Percentiles rank a stretch among this genome's conserved stretches.
Conservation (phyloP, 768 basidiomycete genomes). For the Boletus vermiculosoides region DNA sequence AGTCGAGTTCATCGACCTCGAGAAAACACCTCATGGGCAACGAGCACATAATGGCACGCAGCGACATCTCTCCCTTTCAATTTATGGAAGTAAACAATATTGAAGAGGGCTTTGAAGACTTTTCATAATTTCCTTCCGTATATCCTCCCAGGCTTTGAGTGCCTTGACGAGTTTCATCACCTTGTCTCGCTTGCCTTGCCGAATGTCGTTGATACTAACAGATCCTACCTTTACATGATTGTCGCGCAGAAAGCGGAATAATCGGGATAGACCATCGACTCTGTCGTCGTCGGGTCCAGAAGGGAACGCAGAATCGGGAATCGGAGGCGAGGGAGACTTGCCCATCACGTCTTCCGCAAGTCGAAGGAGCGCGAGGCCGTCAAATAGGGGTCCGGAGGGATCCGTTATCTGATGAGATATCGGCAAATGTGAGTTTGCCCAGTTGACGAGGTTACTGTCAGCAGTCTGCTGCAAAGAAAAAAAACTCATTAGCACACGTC, state of each 20-base stretch:
- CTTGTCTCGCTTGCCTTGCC: slow-evolving; percentile 78
- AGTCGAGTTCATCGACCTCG: slow-evolving; percentile 14
- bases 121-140: not conserved
- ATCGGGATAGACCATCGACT: slow-evolving; percentile 79
- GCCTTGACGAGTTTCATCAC: slow-evolving; percentile 50
- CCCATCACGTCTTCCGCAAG: slow-evolving; percentile 81
- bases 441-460: slow-evolving; percentile 67
- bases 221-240: slow-evolving; percentile 89
- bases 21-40: not conserved
- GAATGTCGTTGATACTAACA: slow-evolving; percentile 91
- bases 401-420: slow-evolving; percentile 55
- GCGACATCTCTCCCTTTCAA: too few species aligned
- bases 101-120: not conserved
- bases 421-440: slow-evolving; percentile 88
- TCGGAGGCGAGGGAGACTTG: slow-evolving; percentile 62
- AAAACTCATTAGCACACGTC: not conserved
- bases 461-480: slow-evolving; percentile 17
- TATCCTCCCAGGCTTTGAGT: not conserved
- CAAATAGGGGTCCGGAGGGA: slow-evolving; percentile 44
- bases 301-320: slow-evolving; percentile 79
- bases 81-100: not conserved
- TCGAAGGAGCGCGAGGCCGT: slow-evolving; percentile 78
- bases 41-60: not conserved
- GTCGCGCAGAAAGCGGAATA: slow-evolving; percentile 91
- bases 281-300: slow-evolving; percentile 67